Base-by-base conservation (phyloP, 169 alveolate genomes). In the Cryptosporidium baileyi region DNA sequence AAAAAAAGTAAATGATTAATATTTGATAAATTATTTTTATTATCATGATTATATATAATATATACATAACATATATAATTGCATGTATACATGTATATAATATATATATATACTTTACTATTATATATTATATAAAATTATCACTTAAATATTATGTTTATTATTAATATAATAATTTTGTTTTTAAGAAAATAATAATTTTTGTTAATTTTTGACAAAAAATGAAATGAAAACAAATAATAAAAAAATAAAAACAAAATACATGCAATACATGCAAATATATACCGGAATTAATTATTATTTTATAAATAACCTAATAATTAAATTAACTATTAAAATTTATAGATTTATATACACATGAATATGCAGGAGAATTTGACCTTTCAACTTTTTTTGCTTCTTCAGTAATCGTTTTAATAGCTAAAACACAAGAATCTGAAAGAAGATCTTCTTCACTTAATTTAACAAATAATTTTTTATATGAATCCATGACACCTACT, bases 381-480 rank as follows among this genome's bases (percentile, higher is more conserved):
- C 74, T 81, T 52, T 80, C 81, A 0, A 89, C 92, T 43, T 82
- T 65, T 28, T 89, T 89, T 19, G 90, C 82, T 54, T 89, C 92
- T 57, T 89, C 92, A 22, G 92, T 82, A 51, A 51, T 89, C 19
- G 85, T 79, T 28, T 82, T 89, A 38, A 89, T 89, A 44, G 89
- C 81, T 15, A 63, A 15, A 17, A 89, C 52, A 61, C 92, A 89
- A 9, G 89, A 82, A 17, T 89, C 92, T 47, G 85, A 67, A 17
- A 19, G 17, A 28, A 34, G 19, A 24, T 80, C 89, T 11, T 67
- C 89, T 17, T 60, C 80, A 13, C 89, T 43, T 26, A 89, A 82
- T 5, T 82, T 60, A 38, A 54, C 89, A 79, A 92, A 92, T 7
- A 80, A 81, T 30, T 90, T 91, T 36, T 85, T 90, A 80, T 80